Evolutionary conservation across 352 stramenopile species (phyloP), one percentile per base, ranked within the genome.

Genomic region (Globisporangium echinulatum): DNA sequence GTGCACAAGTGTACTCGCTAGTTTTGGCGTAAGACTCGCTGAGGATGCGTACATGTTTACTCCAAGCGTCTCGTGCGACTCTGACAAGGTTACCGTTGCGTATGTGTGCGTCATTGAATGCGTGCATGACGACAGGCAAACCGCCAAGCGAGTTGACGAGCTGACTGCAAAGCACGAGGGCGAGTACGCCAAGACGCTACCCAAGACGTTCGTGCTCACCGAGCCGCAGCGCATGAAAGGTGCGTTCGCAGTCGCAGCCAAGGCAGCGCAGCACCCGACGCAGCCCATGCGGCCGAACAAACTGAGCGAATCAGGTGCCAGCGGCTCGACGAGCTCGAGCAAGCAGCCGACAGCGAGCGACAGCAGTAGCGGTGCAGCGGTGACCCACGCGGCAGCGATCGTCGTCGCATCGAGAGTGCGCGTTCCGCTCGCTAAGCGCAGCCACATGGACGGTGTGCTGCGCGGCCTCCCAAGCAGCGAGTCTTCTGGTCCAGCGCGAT

Each of bases 361-460:
- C 25, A n/a, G 40, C 17, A 25, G n/a, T 44, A 52, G 33, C 49
- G 73, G 59, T 49, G 44, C 54, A 36, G 74, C 25, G 2, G 25
- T 33, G 25, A 33, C 25, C 25, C 25, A 33, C 25, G 25, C 55
- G 17, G 38, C 51, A 13, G 36, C 51, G n/a, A 58, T 56, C 7
- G 61, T 70, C 1, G 39, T 68, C 38, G 51, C 52, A 17, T 49
- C 56, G 14, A 17, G 70, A 58, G 54, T 63, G 14, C 71, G 79
- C n/a, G 63, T 90, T 7, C 79, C 81, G 10, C 73, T 75, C 40
- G 79, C 81, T 25, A 90, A 92, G 66, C 80, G 82, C 36, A 79
- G 67, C 13, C 80, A 94, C 68, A 91, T 94, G 85, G 77, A 91
- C 42, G 82, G 85, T 11, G 64, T 92, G 15, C 51, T 94, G 33